Evolutionary conservation across 805 yeast genomes (phyloP), one percentile per base, ranked within the genome.

Genomic region (Starmerella bacillaris): DNA sequence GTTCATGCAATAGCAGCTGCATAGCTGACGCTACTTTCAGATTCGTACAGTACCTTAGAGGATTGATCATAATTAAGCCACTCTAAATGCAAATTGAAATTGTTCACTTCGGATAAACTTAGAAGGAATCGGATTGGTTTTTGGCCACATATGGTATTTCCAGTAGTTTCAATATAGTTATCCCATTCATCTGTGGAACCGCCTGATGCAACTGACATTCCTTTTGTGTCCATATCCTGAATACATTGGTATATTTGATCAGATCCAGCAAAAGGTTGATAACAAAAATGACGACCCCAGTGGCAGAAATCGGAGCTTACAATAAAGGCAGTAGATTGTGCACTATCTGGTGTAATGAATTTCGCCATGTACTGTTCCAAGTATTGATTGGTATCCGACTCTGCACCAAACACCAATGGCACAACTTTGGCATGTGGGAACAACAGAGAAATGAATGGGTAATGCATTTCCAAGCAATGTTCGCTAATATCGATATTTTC

Each of bases 401-500:
- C 59, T 11, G 70, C 71, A 17, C 93, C 74, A 4, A 89, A 65
- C 67, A 86, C 61, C 30, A 89, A 68, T 0, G 98, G 98, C 2
- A 89, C 64, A 5, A 86, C 67, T 22, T 48, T 37, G 1, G 46
- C 46, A 36, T 65, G 57, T 39, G 68, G 64, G 46, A 68, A 64
- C 21, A 29, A 30, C 6, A 15, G 12, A 8, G 30, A 34, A 6
- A 79, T 57, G 40, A 69, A 74, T 0, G 96, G 94, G 51, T 76
- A 66, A 55, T 89, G 96, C 94, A 89, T 79, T 50, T 89, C 98
- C 48, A 89, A 70, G 34, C 89, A 75, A 53, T 89, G 98, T 53
- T 89, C 98, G 14, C 75, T 77, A 39, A 73, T 71, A 53, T 89
- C 98, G 11, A 64, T 63, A 0, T 60, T 65, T n/a, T 55, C 54